Base-by-base conservation (phyloP, 129 eudicot species). In the Sambucus nigra region DNA sequence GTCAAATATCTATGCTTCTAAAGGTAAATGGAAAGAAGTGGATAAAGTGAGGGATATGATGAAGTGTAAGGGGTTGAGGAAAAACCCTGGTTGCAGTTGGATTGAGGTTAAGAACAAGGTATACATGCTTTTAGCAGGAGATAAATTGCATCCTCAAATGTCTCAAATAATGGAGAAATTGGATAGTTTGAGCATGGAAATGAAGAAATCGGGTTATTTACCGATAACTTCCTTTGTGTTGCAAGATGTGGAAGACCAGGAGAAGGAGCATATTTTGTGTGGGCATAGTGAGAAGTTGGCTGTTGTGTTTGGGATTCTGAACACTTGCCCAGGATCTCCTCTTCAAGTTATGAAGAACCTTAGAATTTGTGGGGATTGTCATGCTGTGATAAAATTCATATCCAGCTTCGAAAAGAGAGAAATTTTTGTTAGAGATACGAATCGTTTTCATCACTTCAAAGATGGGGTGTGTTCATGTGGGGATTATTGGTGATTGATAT, bases 221-320 rank as follows among this genome's bases (percentile, higher is more conserved):
- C 81, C 79, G 0, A 67, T 81, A 20, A 85, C 87, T 32, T 69
- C 78, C 3, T 81, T 68, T 72, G 98, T 89, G 25, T 70, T 85
- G 48, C 98, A 85, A 74, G 98, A 89, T 79, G 98, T 81, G 64
- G 98, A 89, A 76, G 95, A 89, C 67, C 98, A 85, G 59, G 94
- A 89, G 53, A 89, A 89, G 58, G 98, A 89, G 59, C 81, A 76
- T 44, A 81, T 89, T 56, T 60, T 89, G 64, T 84, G 98, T 70
- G 94, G 98, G 53, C 98, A 89, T 49, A 81, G 94, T 54, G 98
- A 89, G 75, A 89, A 89, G 69, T 51, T 85, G 63, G 94, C 95
- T 1, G 95, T 89, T 19, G 98, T 71, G 11, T 75, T 85, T 50
- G 98, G 95, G 27, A 50, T 89, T 53, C 50, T 89, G 66, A 89